These are phyloP conservation scores for Alternaria triticimaculans DNA, from an alignment of 2,329 filamentous ascomycete species.

Conservation along the genomic window DNA sequence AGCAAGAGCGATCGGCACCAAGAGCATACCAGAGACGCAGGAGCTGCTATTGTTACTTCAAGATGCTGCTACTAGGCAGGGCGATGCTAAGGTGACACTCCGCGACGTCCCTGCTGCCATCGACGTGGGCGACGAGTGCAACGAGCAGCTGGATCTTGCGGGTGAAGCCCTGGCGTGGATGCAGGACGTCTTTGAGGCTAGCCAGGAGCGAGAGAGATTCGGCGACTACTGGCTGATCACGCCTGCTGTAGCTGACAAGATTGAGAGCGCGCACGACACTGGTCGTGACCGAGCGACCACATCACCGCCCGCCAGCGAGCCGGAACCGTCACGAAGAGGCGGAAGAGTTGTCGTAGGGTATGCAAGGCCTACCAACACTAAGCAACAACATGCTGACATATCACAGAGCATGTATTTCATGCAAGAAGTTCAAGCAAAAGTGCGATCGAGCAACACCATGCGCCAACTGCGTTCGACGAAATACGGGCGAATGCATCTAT, in stretches of 20 bases:
- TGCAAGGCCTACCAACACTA: not conserved
- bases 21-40: constrained; percentile 75
- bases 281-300: constrained; percentile 23
- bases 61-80: constrained; percentile 51
- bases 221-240: constrained; percentile 71
- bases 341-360: constrained; percentile 18
- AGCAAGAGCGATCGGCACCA: constrained; percentile 68
- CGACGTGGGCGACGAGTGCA: constrained; percentile 73
- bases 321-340: constrained; percentile 10
- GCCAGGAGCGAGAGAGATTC: constrained; percentile 66
- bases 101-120: constrained; percentile 72
- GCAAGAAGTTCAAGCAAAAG: constrained; percentile 15
- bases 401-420: constrained; percentile 15
- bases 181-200: constrained; percentile 69
- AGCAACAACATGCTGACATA: not conserved
- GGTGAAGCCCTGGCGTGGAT: constrained; percentile 70
- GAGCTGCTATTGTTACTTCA: constrained; percentile 72
- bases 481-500: constrained; percentile 12
- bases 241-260: constrained; percentile 42
- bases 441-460: constrained; percentile 20
- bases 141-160: constrained; percentile 68
- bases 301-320: constrained; percentile 13
- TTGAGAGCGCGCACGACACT: constrained; percentile 39
- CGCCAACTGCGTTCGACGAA: constrained; percentile 14
- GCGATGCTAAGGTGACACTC: constrained; percentile 48